Conservation (phyloP, 2,329 filamentous ascomycete species). For the Aurifilum marmelostoma region DNA sequence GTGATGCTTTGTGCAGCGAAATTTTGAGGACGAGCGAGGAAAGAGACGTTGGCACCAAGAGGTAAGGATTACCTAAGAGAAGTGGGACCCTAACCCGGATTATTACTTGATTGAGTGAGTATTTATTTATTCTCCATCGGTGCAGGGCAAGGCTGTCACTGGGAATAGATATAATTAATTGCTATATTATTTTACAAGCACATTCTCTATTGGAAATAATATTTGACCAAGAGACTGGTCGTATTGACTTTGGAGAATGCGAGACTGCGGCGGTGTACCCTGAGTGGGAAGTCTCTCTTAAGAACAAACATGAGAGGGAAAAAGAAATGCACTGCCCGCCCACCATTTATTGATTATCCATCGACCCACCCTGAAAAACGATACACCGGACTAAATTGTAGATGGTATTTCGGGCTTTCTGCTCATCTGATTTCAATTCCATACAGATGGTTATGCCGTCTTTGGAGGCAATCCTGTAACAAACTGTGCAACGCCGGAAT, state of each 20-base stretch:
- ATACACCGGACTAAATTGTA: no score
- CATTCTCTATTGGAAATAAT: no score
- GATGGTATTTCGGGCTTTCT: no score
- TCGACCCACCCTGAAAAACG: neutral
- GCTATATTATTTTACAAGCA: no score
- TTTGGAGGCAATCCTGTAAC: neutral
- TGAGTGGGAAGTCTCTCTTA: no score
- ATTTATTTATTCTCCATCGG: no score
- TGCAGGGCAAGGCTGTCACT: neutral
- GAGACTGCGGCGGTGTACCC: neutral
- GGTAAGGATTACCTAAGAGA: slow-evolving; percentile 13
- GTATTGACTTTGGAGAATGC: neutral
- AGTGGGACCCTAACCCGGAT: neutral
- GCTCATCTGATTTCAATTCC: no score
- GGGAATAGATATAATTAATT: no score
- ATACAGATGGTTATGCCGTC: neutral
- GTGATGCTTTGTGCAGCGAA: slow-evolving; percentile 28
- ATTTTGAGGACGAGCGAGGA: slow-evolving; percentile 23
- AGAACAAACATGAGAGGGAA: no score
- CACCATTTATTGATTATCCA: no score
- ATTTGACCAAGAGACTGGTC: no score
- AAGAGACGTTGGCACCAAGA: neutral
- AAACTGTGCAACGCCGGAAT: neutral
- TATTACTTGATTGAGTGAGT: no score
- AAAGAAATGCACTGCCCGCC: neutral